A percentile compares a stretch with the other conserved stretches of the same genome.
phyloP scores from a whole-genome alignment of 2,329 filamentous ascomycete species.

The Cyclaneusma minus region DNA sequence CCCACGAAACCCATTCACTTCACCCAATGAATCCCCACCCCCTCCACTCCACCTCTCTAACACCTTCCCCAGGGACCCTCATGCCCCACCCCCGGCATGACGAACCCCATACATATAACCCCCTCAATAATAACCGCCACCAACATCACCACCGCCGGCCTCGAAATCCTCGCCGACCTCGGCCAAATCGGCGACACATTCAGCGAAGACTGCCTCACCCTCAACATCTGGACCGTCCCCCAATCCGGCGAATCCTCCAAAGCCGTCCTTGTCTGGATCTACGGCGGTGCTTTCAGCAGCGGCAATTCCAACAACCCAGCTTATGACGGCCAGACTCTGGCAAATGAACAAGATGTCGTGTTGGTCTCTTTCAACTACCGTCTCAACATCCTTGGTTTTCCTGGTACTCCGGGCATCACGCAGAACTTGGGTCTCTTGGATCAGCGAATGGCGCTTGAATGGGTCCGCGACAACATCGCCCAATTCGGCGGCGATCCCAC shows the following conservation, averaged over 20 bases:
- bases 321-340: slow-evolving; percentile 28
- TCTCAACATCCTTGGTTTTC: slow-evolving; percentile 17
- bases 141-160: slow-evolving; percentile 12
- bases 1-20: not conserved
- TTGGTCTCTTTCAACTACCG: slow-evolving; percentile 32
- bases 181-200: slow-evolving; percentile 2
- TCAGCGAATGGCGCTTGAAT: slow-evolving; percentile 39
- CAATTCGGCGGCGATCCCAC: slow-evolving; percentile 39
- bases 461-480: slow-evolving; percentile 41
- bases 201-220: slow-evolving; percentile 22
- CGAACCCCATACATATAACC: slow-evolving; percentile 1
- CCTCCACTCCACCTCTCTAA: slow-evolving; percentile 1
- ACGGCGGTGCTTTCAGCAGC: slow-evolving; percentile 24
- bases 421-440: slow-evolving; percentile 35
- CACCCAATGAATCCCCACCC: not conserved
- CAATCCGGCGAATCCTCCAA: slow-evolving; percentile 19
- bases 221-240: slow-evolving; percentile 24
- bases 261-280: slow-evolving; percentile 28
- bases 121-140: slow-evolving; percentile 3
- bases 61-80: slow-evolving; percentile 7
- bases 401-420: slow-evolving; percentile 4
- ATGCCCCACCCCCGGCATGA: slow-evolving; percentile 6
- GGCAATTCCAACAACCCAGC: slow-evolving; percentile 22
- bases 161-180: slow-evolving; percentile 4
- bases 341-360: slow-evolving; percentile 26